phyloP scores from a whole-genome alignment of 83 land plant genomes.

The Picea abies region DNA sequence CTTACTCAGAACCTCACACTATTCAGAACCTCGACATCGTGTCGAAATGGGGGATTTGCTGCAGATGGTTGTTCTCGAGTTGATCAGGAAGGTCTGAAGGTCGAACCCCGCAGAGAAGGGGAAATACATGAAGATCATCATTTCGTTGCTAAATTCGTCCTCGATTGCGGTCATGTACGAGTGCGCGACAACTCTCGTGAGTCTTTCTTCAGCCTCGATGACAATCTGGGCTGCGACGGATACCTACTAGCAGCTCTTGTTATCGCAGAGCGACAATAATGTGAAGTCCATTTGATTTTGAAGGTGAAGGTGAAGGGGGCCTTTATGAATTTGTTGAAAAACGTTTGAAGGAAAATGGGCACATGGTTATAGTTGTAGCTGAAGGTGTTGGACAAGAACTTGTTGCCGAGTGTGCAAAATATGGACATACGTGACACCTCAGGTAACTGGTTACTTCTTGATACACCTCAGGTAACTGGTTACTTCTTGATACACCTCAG shows the following conservation, averaged over 20 bases:
- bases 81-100: slow-evolving; percentile 83
- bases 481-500: slow-evolving; percentile 70
- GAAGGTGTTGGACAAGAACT: slow-evolving; percentile 84
- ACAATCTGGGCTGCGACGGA: slow-evolving; percentile 90
- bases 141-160: slow-evolving; percentile 67
- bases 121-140: slow-evolving; percentile 77
- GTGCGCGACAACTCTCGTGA: slow-evolving; percentile 83
- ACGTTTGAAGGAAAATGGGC: slow-evolving; percentile 71
- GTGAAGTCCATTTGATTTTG: too few species aligned
- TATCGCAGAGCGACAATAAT: slow-evolving; percentile 88
- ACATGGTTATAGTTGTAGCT: slow-evolving; percentile 20
- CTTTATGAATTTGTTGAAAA: slow-evolving; percentile 66
- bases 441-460: slow-evolving; percentile 55
- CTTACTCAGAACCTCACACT: slow-evolving; percentile 50
- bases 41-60: slow-evolving; percentile 70
- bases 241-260: slow-evolving; percentile 84
- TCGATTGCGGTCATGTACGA: slow-evolving; percentile 85
- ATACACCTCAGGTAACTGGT: slow-evolving; percentile 19
- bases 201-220: slow-evolving; percentile 85
- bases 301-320: slow-evolving; percentile 76
- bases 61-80: slow-evolving; percentile 88
- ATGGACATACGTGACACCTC: slow-evolving; percentile 50
- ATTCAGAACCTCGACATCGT: slow-evolving; percentile 58
- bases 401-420: slow-evolving; percentile 47
- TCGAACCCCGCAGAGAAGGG: slow-evolving; percentile 73